Conservation (phyloP, 2,329 filamentous ascomycete species). For the Huntiella abstrusa region DNA sequence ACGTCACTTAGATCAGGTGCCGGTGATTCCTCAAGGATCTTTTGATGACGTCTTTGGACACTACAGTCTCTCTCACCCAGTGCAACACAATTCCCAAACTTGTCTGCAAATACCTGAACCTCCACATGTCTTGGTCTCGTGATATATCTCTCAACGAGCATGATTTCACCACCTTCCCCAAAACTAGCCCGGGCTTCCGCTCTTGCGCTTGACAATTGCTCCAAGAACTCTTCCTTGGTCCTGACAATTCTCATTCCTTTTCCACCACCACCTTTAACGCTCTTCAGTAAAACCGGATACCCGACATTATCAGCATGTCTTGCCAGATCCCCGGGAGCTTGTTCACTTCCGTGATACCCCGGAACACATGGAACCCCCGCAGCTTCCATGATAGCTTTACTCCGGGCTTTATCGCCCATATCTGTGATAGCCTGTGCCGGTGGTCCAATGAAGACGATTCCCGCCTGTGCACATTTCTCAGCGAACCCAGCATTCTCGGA, state of each 20-base stretch:
- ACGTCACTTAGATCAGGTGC: constrained; percentile 46
- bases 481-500: constrained; percentile 90
- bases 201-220: constrained; percentile 52
- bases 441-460: constrained; percentile 85
- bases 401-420: constrained; percentile 86
- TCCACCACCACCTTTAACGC: constrained; percentile 61
- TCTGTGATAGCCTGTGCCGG: constrained; percentile 64
- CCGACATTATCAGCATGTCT: constrained; percentile 51
- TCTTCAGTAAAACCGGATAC: constrained; percentile 61
- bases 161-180: constrained; percentile 58
- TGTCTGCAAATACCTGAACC: constrained; percentile 78
- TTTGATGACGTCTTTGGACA: constrained; percentile 72
- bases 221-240: constrained; percentile 46
- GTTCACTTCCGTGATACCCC: constrained; percentile 78
- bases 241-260: constrained; percentile 69
- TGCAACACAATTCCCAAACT: constrained; percentile 58
- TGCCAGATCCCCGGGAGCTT: constrained; percentile 43
- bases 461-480: constrained; percentile 69
- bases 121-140: constrained; percentile 68
- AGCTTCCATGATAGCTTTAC: constrained; percentile 89
- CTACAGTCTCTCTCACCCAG: constrained; percentile 80
- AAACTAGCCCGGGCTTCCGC: constrained; percentile 64
- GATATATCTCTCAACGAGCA: constrained; percentile 73
- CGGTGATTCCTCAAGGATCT: constrained; percentile 78
- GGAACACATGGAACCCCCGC: constrained; percentile 95